Base-by-base conservation (phyloP, 164 flowering plant genomes). In the Protea cynaroides region DNA sequence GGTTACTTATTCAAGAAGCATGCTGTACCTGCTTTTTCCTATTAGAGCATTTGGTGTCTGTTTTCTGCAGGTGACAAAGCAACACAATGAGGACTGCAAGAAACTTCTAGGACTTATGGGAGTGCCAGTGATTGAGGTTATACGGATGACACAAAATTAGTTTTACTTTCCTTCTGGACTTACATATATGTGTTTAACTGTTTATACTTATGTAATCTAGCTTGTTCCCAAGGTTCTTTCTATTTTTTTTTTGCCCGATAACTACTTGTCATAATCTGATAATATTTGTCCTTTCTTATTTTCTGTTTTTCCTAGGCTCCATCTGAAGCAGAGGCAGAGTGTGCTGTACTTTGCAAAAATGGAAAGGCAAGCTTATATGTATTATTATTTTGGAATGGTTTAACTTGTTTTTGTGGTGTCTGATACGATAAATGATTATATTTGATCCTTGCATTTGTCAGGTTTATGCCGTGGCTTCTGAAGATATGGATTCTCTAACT, bases 401-500 rank as follows among this genome's bases (percentile, higher is more conserved):
- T 29, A 29, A 29, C 4, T 29, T 29, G 34, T 29, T 29, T 29
- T 29, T 58, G 24, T 61, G 25, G 56, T 34, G 19, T 52, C 34
- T 36, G 38, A 43, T 53, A 46, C 40, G 17, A 1, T 21, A 54
- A 36, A 53, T 17, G 15, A 6, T 19, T 56, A 43, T 47, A 19
- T 13, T 34, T 11, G 47, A 47, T 17, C 55, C 53, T 46, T 56
- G 1, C 43, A 8, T 44, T 25, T 60, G 64, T 72, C 71, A 92
- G 99, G 97, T 92, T 61, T 95, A 87, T 82, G 97, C 91, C 69
- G 94, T 90, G 69, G 97, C 99, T 61, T 95, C 97, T 67, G 99
- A 95, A 75, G 99, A 92, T 68, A 95, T 95, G 99, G 99, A 95
- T 79, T 92, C 97, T 38, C 72, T 95, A 55, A 95, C 99, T 63